phyloP scores from a whole-genome alignment of 2,329 filamentous ascomycete species.

The Fusarium aywerte region DNA sequence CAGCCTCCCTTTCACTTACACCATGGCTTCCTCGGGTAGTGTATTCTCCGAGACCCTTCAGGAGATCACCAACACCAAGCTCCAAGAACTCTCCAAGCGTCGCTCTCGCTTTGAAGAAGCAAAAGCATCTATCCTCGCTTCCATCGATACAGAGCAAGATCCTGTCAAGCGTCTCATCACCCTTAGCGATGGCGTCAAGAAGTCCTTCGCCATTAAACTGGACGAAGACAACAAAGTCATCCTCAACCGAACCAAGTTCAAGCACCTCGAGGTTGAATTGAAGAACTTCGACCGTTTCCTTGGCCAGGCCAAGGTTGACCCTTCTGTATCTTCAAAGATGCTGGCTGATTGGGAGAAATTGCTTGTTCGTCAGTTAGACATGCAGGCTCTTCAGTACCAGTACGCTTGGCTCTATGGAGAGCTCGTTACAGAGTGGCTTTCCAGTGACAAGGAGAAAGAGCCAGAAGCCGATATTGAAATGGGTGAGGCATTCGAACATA shows the following conservation, averaged over 20 bases:
- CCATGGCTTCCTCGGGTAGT: slow-evolving; percentile 48
- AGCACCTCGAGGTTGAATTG: slow-evolving; percentile 48
- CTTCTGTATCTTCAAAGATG: slow-evolving; percentile 52
- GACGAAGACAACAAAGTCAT: slow-evolving; percentile 45
- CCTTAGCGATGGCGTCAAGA: slow-evolving; percentile 52
- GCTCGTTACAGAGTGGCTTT: slow-evolving; percentile 61
- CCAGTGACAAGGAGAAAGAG: slow-evolving; percentile 40
- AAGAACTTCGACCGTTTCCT: slow-evolving; percentile 56
- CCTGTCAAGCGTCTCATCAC: slow-evolving; percentile 48
- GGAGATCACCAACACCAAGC: slow-evolving; percentile 57
- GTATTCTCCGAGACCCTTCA: slow-evolving; percentile 57
- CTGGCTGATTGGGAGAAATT: slow-evolving; percentile 51
- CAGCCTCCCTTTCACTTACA: slow-evolving; percentile 5
- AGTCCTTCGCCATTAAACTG: slow-evolving; percentile 49
- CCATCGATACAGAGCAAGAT: slow-evolving; percentile 44
- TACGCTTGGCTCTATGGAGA: slow-evolving; percentile 59
- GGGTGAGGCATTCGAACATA: slow-evolving; percentile 54
- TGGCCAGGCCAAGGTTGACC: slow-evolving; percentile 54
- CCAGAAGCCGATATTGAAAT: slow-evolving; percentile 43
- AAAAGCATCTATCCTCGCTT: slow-evolving; percentile 48
- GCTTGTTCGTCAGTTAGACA: slow-evolving; percentile 53
- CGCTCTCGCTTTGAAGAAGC: slow-evolving; percentile 52
- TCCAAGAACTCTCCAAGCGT: slow-evolving; percentile 56
- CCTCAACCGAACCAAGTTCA: slow-evolving; percentile 39
- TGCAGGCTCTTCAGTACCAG: slow-evolving; percentile 56